Evolutionary conservation across 169 alveolate genomes (phyloP).

Genomic region (Toxoplasma gondii): DNA sequence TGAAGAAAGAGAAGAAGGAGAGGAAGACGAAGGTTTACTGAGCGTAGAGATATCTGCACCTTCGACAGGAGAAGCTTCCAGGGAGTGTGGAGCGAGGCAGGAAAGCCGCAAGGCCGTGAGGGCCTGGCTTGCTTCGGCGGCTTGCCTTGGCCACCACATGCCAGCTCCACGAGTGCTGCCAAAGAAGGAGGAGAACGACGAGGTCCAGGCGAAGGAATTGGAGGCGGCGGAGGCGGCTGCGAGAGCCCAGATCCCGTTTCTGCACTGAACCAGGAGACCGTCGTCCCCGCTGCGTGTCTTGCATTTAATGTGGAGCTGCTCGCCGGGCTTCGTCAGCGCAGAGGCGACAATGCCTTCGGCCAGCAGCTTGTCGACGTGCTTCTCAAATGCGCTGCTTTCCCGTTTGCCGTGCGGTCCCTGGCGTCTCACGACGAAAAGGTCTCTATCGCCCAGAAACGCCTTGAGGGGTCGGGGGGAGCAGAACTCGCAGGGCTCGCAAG

Average conservation of each 20-base stretch:
- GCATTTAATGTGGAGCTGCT: conserved; percentile 34
- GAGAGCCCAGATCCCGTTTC: conserved; percentile 46
- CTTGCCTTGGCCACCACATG: conserved; percentile 11
- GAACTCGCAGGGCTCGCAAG: conserved; percentile 53
- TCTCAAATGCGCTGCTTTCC: not conserved
- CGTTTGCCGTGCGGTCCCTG: conserved; percentile 4
- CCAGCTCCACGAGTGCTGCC: conserved; percentile 7
- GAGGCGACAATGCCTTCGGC: not conserved
- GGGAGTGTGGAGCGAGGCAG: not conserved
- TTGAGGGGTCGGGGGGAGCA: conserved; percentile 63
- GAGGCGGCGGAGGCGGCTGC: conserved; percentile 28
- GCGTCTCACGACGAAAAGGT: conserved; percentile 13
- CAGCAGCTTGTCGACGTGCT: not conserved
- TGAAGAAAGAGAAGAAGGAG: not conserved
- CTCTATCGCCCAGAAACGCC: conserved; percentile 42
- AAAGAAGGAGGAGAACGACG: not conserved
- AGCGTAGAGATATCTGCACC: not conserved
- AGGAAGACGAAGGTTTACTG: not conserved
- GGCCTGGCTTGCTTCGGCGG: conserved; percentile 6
- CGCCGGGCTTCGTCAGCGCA: not conserved
- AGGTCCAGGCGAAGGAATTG: not conserved
- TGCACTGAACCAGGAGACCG: conserved; percentile 39
- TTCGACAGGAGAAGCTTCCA: not conserved
- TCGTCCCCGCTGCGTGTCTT: not conserved
- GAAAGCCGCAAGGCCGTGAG: not conserved